These are phyloP conservation scores for Venturia effusa DNA, from an alignment of 2,329 filamentous ascomycete genomes.

Conservation along the genomic window DNA sequence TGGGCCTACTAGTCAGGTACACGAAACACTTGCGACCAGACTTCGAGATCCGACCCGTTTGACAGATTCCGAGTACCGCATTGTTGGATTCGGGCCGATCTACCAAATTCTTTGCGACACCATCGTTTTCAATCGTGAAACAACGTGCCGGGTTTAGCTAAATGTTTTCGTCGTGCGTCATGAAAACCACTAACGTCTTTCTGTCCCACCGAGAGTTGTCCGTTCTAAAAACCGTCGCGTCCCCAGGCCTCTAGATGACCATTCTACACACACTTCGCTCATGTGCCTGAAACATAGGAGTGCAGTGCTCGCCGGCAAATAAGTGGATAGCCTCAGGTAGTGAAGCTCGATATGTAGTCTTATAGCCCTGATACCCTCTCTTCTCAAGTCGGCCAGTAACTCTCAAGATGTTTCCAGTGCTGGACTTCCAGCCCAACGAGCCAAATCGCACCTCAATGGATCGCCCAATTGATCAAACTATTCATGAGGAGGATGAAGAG, in stretches of 20 bases:
- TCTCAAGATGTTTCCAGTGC: background rate
- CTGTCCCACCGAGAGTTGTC: background rate
- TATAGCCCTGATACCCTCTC: background rate
- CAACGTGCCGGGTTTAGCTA: background rate
- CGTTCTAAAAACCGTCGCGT: background rate
- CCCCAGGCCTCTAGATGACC: background rate
- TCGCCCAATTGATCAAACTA: background rate
- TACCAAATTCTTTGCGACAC: background rate
- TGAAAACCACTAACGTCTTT: background rate
- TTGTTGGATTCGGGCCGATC: background rate
- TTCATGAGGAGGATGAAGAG: background rate
- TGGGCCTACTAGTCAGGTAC: too few species aligned
- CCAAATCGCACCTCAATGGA: background rate
- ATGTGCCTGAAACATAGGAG: background rate
- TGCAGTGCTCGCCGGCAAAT: background rate
- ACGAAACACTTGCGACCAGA: background rate
- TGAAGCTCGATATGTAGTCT: background rate
- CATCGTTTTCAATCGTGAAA: background rate
- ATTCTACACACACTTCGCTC: background rate
- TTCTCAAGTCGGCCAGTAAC: background rate
- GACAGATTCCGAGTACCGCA: background rate
- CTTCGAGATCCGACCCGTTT: background rate
- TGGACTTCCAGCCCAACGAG: background rate
- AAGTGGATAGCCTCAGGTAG: background rate
- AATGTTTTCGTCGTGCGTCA: background rate